Conservation (phyloP, 129 eudicot genomes). For the Escallonia rubra region DNA sequence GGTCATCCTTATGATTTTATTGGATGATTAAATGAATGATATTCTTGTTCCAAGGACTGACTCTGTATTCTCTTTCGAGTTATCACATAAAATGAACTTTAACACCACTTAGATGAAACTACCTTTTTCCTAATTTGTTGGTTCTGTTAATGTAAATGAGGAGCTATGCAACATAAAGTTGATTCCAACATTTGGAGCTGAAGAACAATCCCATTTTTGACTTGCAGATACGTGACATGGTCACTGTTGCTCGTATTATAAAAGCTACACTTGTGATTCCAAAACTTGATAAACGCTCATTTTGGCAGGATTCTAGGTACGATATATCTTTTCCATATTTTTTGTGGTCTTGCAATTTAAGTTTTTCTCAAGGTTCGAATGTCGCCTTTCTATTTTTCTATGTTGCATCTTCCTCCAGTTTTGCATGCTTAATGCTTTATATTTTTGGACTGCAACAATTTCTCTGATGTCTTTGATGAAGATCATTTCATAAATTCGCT, state of each 20-base stretch:
- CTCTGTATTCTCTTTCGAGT: too few species aligned
- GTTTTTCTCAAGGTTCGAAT: too few species aligned
- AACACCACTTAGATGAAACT: too few species aligned
- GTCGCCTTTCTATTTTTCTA: too few species aligned
- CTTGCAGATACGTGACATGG: constrained; percentile 90
- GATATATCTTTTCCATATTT: not conserved
- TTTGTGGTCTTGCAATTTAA: too few species aligned
- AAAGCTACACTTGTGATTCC: constrained; percentile 94
- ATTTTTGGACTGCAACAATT: constrained; percentile 71
- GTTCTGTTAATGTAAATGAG: too few species aligned
- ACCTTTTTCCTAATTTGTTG: too few species aligned
- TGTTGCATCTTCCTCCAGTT: too few species aligned
- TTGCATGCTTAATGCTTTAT: constrained; percentile 7
- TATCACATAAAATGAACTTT: too few species aligned
- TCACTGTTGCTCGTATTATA: constrained; percentile 84
- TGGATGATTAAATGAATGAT: too few species aligned
- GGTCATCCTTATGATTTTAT: not conserved
- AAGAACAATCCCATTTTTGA: not conserved
- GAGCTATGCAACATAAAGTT: too few species aligned
- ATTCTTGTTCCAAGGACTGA: too few species aligned
- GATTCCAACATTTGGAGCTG: constrained; percentile 2
- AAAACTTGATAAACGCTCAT: constrained; percentile 88
- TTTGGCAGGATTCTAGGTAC: constrained; percentile 95
- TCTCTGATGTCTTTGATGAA: constrained; percentile 90
- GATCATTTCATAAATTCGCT: constrained; percentile 69